Percentiles rank a stretch among this genome's conserved stretches.
phyloP scores from a whole-genome alignment of 345 rosid genomes.

The Lumnitzera racemosa region DNA sequence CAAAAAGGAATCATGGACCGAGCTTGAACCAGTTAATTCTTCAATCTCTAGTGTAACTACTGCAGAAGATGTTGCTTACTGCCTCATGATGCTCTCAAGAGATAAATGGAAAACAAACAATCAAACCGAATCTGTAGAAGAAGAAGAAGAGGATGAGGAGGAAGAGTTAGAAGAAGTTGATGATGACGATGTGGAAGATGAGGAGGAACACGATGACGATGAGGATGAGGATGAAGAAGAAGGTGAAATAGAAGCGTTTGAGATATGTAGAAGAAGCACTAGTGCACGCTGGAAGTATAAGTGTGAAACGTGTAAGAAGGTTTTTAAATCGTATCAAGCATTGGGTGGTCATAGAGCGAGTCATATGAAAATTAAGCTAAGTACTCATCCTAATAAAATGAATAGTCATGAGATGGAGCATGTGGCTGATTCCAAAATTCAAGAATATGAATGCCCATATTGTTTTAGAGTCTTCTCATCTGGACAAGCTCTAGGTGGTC shows the following conservation, averaged over 20 bases:
- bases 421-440: not conserved
- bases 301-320: slow-evolving; percentile 26
- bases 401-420: not conserved
- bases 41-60: slow-evolving; percentile 21
- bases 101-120: slow-evolving; percentile 23
- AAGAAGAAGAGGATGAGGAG: not conserved
- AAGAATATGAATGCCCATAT: slow-evolving; percentile 17
- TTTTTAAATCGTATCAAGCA: slow-evolving; percentile 29
- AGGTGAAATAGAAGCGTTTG: slow-evolving; percentile 16
- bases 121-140: not conserved
- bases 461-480: slow-evolving; percentile 26
- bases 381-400: not conserved
- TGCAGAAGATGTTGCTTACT: slow-evolving; percentile 25
- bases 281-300: slow-evolving; percentile 10
- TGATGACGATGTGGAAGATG: too few relatives aligned
- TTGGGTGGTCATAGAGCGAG: slow-evolving; percentile 31
- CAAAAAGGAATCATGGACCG: slow-evolving; percentile 7
- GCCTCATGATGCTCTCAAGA: slow-evolving; percentile 30
- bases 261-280: slow-evolving; percentile 4
- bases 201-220: too few relatives aligned
- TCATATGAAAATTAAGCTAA: slow-evolving; percentile 19
- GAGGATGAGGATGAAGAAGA: too few relatives aligned
- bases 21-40: slow-evolving; percentile 14
- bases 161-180: too few relatives aligned
- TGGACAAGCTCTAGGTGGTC: slow-evolving; percentile 33